phyloP scores from a whole-genome alignment of 1,284 basidiomycete species.

The Sporisorium iseilematis-ciliati region DNA sequence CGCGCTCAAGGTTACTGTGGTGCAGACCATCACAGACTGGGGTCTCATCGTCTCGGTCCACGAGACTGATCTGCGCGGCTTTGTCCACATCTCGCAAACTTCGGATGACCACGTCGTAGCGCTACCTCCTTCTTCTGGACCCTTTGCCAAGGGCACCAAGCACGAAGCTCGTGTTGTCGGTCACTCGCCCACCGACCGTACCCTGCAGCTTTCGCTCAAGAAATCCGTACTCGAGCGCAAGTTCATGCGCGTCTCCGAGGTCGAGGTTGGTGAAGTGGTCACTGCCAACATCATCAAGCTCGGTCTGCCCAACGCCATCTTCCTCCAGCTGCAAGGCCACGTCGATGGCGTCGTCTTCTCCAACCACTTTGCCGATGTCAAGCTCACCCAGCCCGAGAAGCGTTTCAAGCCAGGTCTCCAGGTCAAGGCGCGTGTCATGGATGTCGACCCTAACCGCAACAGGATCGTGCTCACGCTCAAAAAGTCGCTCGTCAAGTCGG shows the following conservation, averaged over 20 bases:
- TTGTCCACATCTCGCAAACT: constrained; percentile 82
- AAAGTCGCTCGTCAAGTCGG: constrained; percentile 86
- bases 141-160: constrained; percentile 56
- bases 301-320: constrained; percentile 62
- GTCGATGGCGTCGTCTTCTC: constrained; percentile 92
- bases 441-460: constrained; percentile 83
- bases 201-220: constrained; percentile 87
- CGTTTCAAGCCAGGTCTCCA: constrained; percentile 86
- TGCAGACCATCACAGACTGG: constrained; percentile 61
- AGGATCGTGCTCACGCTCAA: constrained; percentile 90
- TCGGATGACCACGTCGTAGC: constrained; percentile 89
- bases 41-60: constrained; percentile 60
- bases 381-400: constrained; percentile 78
- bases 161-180: constrained; percentile 92
- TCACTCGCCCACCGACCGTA: constrained; percentile 86
- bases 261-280: constrained; percentile 71
- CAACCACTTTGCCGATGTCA: constrained; percentile 87
- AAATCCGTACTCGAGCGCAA: constrained; percentile 85
- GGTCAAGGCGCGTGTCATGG: constrained; percentile 91
- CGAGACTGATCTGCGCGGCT: constrained; percentile 52
- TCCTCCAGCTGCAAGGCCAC: constrained; percentile 64
- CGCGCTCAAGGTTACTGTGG: constrained; percentile 53
- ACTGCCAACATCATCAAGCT: constrained; percentile 56
- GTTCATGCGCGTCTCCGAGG: constrained; percentile 86
- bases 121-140: constrained; percentile 74